Base-by-base conservation (phyloP, 306 rosid species). In the Nissolia schottii region DNA sequence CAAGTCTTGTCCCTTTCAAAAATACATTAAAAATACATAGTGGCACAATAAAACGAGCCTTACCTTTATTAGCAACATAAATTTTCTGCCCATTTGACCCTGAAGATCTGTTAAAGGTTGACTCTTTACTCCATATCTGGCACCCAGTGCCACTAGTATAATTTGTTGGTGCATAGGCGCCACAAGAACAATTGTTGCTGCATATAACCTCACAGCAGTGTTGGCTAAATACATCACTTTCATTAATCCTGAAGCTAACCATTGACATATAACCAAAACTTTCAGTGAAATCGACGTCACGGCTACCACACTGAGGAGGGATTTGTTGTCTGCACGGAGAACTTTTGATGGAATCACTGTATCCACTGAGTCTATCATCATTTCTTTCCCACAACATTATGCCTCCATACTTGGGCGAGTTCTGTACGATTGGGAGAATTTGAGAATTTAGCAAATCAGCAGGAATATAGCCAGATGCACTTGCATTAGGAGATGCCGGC, bases 331-430 rank as follows among this genome's bases (percentile, higher is more conserved):
- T 28, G 64, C 75, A 34, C 40, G 40, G 8, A 34, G 8, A 34
- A 8, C 6, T 34, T 41, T 13, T 14, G 22, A 45, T 45, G 51
- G 51, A 45, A n/a, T 68, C 16, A 73, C 87, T 84, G 10, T 84
- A 90, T 4, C 77, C 77, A 11, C 38, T 85, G 24, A 7, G 7
- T 58, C 35, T 72, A 75, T 85, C 93, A 22, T 46, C 5, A 58
- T 62, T 80, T 54, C 74, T 84, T n/a, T 86, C 72, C 86, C 87
- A 85, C 50, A 89, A 13, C 89, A 80, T 83, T 2, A 90, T 84
- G 9, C 93, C 96, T 59, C 91, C 96, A 37, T 84, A 87, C 14
- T 82, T 71, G 0, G 82, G 2, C 0, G 88, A 82, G 31, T 56
- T 71, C 27, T 18, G 74, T 29, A 90, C 71, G 14, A 7, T 48